A percentile compares a stretch with the other conserved stretches of the same genome.
These are phyloP conservation scores for Macrotyloma uniflorum DNA, from an alignment of 306 rosid genomes.

Conservation along the genomic window DNA sequence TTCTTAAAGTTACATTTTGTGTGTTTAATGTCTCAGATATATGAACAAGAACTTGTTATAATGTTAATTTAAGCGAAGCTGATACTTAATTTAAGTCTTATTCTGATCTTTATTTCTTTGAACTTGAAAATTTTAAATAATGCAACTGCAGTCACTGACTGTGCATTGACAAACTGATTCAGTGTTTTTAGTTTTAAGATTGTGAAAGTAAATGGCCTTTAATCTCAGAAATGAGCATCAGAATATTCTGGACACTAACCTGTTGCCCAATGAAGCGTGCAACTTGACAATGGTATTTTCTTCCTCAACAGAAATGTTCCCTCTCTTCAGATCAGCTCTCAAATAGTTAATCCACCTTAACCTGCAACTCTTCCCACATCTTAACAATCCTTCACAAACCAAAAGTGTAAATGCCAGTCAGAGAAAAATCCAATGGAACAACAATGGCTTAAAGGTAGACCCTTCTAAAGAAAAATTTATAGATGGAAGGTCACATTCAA, in stretches of 20 bases:
- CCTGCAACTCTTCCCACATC: conserved; percentile 92
- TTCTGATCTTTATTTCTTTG: too few relatives aligned
- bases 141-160: too few relatives aligned
- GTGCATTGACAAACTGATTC: not conserved
- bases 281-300: conserved; percentile 59
- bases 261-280: conserved; percentile 75
- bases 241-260: conserved; percentile 40
- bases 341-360: conserved; percentile 85
- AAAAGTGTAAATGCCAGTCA: not conserved
- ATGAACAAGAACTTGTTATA: too few relatives aligned
- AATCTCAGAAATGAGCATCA: not conserved
- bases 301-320: conserved; percentile 69
- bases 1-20: too few relatives aligned
- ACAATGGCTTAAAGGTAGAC: not conserved
- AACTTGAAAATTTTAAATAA: too few relatives aligned
- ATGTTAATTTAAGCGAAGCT: too few relatives aligned
- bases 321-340: conserved; percentile 71
- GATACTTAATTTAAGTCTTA: not conserved
- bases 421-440: not conserved
- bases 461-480: not conserved
- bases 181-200: not conserved
- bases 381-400: conserved; percentile 57
- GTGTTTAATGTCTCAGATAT: too few relatives aligned
- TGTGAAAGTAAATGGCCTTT: not conserved
- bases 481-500: not conserved